Evolutionary conservation across 495 filamentous ascomycete genomes (phyloP).

Genomic region (Neurospora sp.): DNA sequence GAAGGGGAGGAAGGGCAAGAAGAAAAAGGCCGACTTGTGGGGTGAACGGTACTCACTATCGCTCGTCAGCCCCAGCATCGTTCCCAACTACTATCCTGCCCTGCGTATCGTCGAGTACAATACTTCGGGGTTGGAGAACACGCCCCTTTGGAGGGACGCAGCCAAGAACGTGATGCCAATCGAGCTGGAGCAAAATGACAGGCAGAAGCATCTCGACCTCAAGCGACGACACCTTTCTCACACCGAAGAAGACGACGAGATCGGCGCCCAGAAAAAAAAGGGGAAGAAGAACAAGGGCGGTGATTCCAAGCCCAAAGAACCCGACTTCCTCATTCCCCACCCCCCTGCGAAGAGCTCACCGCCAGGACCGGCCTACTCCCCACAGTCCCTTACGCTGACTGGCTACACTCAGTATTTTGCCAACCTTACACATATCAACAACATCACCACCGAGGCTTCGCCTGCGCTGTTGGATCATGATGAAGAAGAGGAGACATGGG

Average conservation of each 20-base stretch:
- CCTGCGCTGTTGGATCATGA: neutral
- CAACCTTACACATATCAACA: constrained; percentile 83
- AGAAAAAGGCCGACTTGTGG: constrained; percentile 45
- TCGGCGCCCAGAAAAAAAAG: constrained; percentile 31
- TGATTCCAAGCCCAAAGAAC: constrained; percentile 47
- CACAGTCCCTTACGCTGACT: constrained; percentile 66
- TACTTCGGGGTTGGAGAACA: constrained; percentile 62
- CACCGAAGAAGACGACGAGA: neutral
- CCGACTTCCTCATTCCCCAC: constrained; percentile 54
- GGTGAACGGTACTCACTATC: constrained; percentile 78
- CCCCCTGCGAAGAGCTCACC: constrained; percentile 61
- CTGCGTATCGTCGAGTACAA: constrained; percentile 89
- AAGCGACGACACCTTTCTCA: neutral
- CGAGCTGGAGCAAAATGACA: neutral
- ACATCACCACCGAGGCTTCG: constrained; percentile 18
- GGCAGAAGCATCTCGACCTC: constrained; percentile 16
- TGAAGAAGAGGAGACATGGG: constrained; percentile 14
- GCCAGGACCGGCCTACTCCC: constrained; percentile 86
- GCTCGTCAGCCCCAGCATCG: constrained; percentile 71
- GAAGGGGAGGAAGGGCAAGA: constrained; percentile 26
- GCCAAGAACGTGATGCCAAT: neutral
- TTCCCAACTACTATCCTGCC: constrained; percentile 89
- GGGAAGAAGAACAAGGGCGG: constrained; percentile 44
- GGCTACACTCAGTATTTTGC: constrained; percentile 86
- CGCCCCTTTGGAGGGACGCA: constrained; percentile 33